phyloP scores from a whole-genome alignment of 2,329 filamentous ascomycete species.

The Salinomyces thailandicus region DNA sequence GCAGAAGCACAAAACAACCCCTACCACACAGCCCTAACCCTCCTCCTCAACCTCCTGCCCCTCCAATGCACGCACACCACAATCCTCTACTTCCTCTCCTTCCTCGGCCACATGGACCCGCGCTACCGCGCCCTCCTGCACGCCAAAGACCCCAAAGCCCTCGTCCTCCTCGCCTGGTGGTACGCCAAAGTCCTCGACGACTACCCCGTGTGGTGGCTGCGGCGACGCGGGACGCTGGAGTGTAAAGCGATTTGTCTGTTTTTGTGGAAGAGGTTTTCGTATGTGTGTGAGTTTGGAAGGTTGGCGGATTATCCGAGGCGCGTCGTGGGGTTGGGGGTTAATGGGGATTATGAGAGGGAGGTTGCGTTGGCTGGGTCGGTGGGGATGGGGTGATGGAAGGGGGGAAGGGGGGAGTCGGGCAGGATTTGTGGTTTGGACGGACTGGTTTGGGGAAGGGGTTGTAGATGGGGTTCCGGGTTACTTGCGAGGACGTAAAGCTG shows the following conservation, averaged over 20 bases:
- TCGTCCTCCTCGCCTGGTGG: constrained; percentile 49
- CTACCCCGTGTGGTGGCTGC: constrained; percentile 40
- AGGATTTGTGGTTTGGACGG: no score
- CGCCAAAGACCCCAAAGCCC: constrained; percentile 42
- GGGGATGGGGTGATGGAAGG: no score
- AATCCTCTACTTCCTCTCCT: constrained; percentile 36
- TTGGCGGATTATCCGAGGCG: constrained; percentile 12
- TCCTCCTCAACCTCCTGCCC: constrained; percentile 30
- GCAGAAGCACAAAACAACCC: no score
- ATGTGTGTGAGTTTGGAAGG: constrained; percentile 4
- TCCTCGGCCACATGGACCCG: constrained; percentile 37
- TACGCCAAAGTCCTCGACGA: constrained; percentile 40
- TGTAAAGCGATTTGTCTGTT: constrained; percentile 41
- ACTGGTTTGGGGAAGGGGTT: no score
- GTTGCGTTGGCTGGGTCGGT: no score
- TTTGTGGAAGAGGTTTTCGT: no score
- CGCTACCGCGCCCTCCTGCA: constrained; percentile 38
- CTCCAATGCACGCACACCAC: constrained; percentile 31
- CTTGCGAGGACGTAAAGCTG: no score
- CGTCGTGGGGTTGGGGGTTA: no score
- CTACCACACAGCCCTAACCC: constrained; percentile 23
- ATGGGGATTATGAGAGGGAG: no score
- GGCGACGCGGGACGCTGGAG: constrained; percentile 37
- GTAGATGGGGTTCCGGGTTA: no score
- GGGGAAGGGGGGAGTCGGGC: no score